These are phyloP conservation scores for Colletotrichum destructivum DNA, from an alignment of 2,329 filamentous ascomycete genomes.

Conservation along the genomic window DNA sequence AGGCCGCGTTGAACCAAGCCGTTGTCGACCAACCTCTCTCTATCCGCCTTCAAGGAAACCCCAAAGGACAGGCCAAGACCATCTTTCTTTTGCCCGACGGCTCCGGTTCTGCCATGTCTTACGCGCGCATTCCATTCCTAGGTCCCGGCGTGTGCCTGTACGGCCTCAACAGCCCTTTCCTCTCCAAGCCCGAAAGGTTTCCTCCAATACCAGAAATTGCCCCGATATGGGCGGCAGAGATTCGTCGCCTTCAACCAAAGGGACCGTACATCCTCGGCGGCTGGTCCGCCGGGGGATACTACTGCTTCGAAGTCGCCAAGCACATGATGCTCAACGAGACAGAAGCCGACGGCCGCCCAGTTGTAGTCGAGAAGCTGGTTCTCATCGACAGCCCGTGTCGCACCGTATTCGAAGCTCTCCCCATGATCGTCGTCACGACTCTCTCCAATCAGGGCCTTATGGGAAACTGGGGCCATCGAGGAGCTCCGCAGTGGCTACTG, in stretches of 20 bases:
- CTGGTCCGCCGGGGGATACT: background rate
- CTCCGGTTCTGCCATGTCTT: background rate
- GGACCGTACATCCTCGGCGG: background rate
- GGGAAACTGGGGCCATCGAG: background rate
- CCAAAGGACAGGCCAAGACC: background rate
- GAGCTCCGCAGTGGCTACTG: conserved; percentile 2
- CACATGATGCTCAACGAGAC: background rate
- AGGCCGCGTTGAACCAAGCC: background rate
- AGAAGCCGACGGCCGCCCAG: background rate
- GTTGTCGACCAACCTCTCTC: background rate
- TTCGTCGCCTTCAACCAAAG: background rate
- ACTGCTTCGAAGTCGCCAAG: background rate
- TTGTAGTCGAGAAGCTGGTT: background rate
- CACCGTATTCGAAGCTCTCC: background rate
- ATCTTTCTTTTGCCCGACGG: conserved; percentile 1
- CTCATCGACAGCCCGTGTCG: background rate
- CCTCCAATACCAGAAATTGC: background rate
- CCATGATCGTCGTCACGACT: background rate
- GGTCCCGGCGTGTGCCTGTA: background rate
- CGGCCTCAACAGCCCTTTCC: background rate
- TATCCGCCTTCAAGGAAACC: background rate
- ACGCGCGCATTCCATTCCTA: background rate
- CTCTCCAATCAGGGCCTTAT: background rate
- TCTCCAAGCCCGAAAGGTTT: background rate
- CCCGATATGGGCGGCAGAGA: background rate